Evolutionary conservation across 1,284 basidiomycete genomes (phyloP).

Genomic region (Porodaedalea pini): DNA sequence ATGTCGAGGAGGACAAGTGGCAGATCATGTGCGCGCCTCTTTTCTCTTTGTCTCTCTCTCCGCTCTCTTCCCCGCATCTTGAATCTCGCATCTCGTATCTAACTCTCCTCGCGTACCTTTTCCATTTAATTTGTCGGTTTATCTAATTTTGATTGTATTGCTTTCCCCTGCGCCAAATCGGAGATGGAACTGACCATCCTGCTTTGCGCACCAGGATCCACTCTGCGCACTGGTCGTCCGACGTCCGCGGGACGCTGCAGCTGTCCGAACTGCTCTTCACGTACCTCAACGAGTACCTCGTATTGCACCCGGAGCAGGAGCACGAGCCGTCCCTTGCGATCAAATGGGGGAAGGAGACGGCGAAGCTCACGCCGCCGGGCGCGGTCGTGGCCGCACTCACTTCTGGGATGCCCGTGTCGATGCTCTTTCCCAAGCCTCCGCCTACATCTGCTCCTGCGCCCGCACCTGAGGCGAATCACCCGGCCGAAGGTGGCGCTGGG

Average conservation of each 20-base stretch:
- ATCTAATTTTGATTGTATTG: neutral
- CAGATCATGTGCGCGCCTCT: neutral
- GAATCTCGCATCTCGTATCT: neutral
- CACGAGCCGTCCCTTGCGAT: neutral
- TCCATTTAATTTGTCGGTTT: neutral
- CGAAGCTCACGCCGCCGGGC: constrained; percentile 4
- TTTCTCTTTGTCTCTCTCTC: neutral
- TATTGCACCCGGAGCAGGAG: neutral
- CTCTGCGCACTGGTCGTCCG: constrained; percentile 1
- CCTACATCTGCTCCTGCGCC: neutral
- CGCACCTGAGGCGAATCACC: neutral
- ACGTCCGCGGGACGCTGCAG: neutral
- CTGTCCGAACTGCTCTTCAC: neutral
- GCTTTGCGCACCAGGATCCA: neutral
- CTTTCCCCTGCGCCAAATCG: neutral
- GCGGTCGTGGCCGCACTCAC: neutral
- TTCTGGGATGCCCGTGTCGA: neutral
- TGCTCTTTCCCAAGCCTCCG: neutral
- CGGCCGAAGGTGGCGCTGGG: neutral
- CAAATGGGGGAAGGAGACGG: constrained; percentile 4
- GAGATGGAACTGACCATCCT: neutral
- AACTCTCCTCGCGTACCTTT: neutral
- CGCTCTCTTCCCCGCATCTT: neutral
- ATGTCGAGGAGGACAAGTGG: neutral
- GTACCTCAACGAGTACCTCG: constrained; percentile 1